These are phyloP conservation scores for Podaxis sp. DNA, from an alignment of 768 basidiomycete species.

Conservation along the genomic window DNA sequence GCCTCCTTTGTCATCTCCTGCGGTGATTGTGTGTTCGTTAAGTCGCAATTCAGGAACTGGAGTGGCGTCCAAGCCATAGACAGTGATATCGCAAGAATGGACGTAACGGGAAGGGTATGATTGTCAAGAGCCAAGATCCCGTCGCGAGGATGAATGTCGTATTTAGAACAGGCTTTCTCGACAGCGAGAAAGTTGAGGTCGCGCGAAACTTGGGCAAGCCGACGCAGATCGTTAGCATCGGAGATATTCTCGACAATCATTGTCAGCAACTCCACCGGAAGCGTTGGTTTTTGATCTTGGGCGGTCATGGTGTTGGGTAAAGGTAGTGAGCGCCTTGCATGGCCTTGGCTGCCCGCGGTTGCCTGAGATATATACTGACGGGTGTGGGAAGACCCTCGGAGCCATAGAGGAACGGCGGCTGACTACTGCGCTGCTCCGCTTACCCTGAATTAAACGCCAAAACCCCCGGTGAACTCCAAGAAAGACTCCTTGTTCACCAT, in stretches of 20 bases:
- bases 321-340: background rate
- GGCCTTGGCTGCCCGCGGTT: background rate
- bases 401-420: background rate
- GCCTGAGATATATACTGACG: background rate
- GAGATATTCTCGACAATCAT: slow-evolving; percentile 4
- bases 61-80: slow-evolving; percentile 2
- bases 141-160: background rate
- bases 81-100: slow-evolving; percentile 11
- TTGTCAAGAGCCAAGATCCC: background rate
- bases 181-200: slow-evolving; percentile 14
- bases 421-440: background rate
- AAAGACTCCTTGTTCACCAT: background rate
- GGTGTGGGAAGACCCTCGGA: background rate
- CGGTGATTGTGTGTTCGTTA: slow-evolving; percentile 8
- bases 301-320: background rate
- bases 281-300: background rate
- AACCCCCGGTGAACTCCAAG: background rate
- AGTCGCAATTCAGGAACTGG: slow-evolving; percentile 12
- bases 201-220: slow-evolving; percentile 8
- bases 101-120: background rate
- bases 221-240: slow-evolving; percentile 4
- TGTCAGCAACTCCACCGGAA: slow-evolving; percentile 5
- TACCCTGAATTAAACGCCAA: background rate
- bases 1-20: slow-evolving; percentile 2
- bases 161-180: slow-evolving; percentile 3